Conservation (phyloP, 768 basidiomycete genomes). For the Kwoniella sp. region DNA sequence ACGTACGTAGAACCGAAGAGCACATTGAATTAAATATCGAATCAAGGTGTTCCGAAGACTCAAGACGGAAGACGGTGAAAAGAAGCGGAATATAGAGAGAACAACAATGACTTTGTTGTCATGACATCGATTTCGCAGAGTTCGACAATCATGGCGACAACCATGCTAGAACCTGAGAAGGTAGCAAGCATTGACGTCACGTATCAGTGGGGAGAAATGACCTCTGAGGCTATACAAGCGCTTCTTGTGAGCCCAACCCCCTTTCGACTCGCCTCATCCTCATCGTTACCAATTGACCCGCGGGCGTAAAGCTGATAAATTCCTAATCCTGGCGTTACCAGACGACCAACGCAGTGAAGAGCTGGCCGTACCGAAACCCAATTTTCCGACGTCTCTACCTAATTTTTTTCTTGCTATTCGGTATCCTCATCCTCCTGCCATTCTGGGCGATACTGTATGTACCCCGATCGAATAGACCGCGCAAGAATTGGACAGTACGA, state of each 20-base stretch:
- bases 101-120: neutral
- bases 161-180: neutral
- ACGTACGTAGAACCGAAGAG: too few species aligned
- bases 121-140: neutral
- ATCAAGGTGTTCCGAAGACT: too few species aligned
- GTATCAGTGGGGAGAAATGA: slow-evolving; percentile 30
- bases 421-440: slow-evolving; percentile 35
- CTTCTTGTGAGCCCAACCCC: slow-evolving; percentile 21
- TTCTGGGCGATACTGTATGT: slow-evolving; percentile 38
- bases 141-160: neutral
- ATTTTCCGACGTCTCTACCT: slow-evolving; percentile 38
- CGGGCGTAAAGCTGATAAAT: too few species aligned
- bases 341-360: slow-evolving; percentile 28
- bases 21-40: too few species aligned
- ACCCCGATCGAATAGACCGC: slow-evolving; percentile 28
- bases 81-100: too few species aligned
- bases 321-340: too few species aligned
- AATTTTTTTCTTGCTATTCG: slow-evolving; percentile 30
- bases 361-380: slow-evolving; percentile 29
- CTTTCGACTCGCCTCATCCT: neutral
- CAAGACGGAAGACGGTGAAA: too few species aligned
- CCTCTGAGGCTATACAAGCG: slow-evolving; percentile 29
- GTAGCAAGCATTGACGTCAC: neutral
- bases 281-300: too few species aligned
- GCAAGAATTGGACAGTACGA: slow-evolving; percentile 36